Base-by-base conservation (phyloP, 139 green algal species). In the Chlorella sp. region DNA sequence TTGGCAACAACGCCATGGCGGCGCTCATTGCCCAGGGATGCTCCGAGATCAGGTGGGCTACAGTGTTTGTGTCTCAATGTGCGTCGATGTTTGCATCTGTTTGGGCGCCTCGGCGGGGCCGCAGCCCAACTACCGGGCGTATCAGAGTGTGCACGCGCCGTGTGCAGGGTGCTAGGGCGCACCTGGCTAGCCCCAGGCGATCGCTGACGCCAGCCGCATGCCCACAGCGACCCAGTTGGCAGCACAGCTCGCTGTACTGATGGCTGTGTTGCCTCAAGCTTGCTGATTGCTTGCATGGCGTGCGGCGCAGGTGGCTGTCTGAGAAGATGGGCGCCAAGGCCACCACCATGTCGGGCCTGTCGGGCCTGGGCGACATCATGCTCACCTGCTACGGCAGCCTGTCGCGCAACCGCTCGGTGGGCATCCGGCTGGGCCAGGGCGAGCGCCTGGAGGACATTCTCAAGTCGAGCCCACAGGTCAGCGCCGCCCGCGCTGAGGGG, bases 281-380 rank as follows among this genome's bases (percentile, higher is more conserved):
- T n/a, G n/a, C n/a, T n/a, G n/a, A n/a, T n/a, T n/a, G n/a, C n/a
- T n/a, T n/a, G n/a, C n/a, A n/a, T n/a, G n/a, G n/a, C n/a, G n/a
- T n/a, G n/a, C n/a, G n/a, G n/a, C 27, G 1, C 80, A 85, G 93
- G 29, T 99, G 95, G 95, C 87, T 99, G 24, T 86, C 89, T 1
- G 88, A 93, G 74, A 93, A 95, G 77, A 94, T 98, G 88, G 95
- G 95, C 5, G 95, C 91, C 50, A 93, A 94, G 74, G 74, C 92
- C 2, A 89, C 86, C 23, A 99, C 95, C 3, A 83, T 99, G 33
- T 84, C 82, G 20, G 95, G 95, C 0, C 69, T 98, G 35, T 93
- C 89, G 27, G 95, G 95, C 0, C 82, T 98, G 65, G 95, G 95
- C 0, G 95, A 99, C 84, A 98, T 99, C 81, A 99, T 98, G 93